Conservation (phyloP, 306 rosid genomes). For the Gillenia trifoliata region DNA sequence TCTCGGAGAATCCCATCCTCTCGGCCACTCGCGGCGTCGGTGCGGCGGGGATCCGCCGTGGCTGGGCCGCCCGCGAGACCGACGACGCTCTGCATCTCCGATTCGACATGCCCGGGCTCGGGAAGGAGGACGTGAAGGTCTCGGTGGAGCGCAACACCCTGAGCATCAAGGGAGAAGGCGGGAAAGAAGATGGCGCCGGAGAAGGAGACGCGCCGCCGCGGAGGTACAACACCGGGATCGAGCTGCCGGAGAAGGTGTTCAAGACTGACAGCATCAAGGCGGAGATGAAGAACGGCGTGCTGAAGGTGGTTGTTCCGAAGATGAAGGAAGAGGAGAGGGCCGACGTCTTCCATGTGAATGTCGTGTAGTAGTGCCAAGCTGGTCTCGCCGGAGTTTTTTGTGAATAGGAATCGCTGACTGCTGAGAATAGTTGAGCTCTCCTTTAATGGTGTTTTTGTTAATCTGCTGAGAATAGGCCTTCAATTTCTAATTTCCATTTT, state of each 20-base stretch:
- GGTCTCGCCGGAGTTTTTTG: no score
- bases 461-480: no score
- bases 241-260: constrained; percentile 23
- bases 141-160: constrained; percentile 21
- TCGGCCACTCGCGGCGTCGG: background rate
- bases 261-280: constrained; percentile 15
- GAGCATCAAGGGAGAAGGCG: constrained; percentile 19
- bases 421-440: no score
- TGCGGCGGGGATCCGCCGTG: background rate
- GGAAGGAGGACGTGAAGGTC: constrained; percentile 26
- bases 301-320: constrained; percentile 23
- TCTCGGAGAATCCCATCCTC: constrained; percentile 10
- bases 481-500: no score
- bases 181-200: constrained; percentile 8
- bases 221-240: constrained; percentile 21
- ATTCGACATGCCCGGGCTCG: constrained; percentile 27
- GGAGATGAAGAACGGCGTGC: constrained; percentile 32
- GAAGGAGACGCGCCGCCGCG: background rate
- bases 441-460: no score
- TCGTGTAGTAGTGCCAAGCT: background rate
- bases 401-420: no score
- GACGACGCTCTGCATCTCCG: constrained; percentile 22
- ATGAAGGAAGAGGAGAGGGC: constrained; percentile 21
- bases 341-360: constrained; percentile 14
- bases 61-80: constrained; percentile 20